Base-by-base conservation (phyloP, 148 eudicot species). In the Rhododendron molle region DNA sequence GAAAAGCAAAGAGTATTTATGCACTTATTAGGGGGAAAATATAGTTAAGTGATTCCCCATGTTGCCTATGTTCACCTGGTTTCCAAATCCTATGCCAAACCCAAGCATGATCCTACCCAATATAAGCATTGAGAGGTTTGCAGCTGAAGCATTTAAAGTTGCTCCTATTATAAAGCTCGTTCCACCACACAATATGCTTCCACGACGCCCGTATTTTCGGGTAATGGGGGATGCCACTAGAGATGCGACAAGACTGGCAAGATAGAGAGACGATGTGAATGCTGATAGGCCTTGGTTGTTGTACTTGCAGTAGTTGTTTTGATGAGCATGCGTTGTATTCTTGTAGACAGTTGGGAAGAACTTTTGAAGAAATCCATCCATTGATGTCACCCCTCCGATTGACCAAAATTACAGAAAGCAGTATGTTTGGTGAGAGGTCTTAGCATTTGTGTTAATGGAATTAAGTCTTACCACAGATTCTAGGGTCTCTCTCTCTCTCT, bases 41-140 rank as follows among this genome's bases (percentile, higher is more conserved):
- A 28, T 28, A 20, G 83, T 36, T 21, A 67, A 85, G 43, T 10
- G 32, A 8, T 26, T 12, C 8, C 7, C 36, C 0, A 21, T 13
- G 36, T 46, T 46, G 21, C 60, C 50, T 0, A 21, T 65, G 20
- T 79, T 67, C 73, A 93, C 98, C 94, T 95, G 98, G 65, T 96
- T 96, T 74, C 99, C 99, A 73, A 96, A 94, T 74, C 99, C 98
- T 74, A 96, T 96, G 89, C 99, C 99, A 81, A 96, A 80, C 43
- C 99, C 98, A 52, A 96, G 97, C 99, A 96, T 91, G 86, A 95
- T 93, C 60, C 99, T 88, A 30, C 99, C 99, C 72, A 92, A 49
- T 62, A 95, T 90, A 44, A 96, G 96, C 98, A 96, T 96, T 36
- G 86, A 88, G 4, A 96, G 86, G 86, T 94, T 91, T 14, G 86